These are phyloP conservation scores for Helminthosporium solani DNA, from an alignment of 2,329 filamentous ascomycete species.

Conservation along the genomic window DNA sequence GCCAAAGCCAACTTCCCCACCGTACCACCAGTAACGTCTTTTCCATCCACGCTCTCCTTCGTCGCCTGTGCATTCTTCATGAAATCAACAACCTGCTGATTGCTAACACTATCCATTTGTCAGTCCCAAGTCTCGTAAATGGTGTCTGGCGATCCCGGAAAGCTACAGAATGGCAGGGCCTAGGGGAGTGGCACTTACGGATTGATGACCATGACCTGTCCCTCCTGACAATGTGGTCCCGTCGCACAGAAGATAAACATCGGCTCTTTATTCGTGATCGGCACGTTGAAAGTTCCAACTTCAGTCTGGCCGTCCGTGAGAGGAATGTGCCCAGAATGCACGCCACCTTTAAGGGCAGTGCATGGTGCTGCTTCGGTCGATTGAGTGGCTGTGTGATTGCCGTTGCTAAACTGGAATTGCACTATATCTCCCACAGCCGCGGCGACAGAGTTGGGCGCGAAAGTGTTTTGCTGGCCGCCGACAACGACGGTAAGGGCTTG, in stretches of 20 bases:
- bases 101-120: conserved; percentile 10
- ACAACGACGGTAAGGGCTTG: conserved; percentile 34
- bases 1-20: conserved; percentile 23
- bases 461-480: conserved; percentile 31
- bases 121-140: too few relatives aligned
- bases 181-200: conserved; percentile 19
- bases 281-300: conserved; percentile 36
- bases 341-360: conserved; percentile 27
- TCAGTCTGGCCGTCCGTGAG: conserved; percentile 30
- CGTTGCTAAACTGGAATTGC: conserved; percentile 26
- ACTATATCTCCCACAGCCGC: conserved; percentile 10
- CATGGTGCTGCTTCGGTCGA: conserved; percentile 26
- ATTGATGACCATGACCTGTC: conserved; percentile 33
- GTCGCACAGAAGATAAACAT: conserved; percentile 38
- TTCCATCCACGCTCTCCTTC: conserved; percentile 23
- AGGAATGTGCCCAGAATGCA: conserved; percentile 34
- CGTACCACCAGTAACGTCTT: conserved; percentile 21
- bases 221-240: conserved; percentile 32
- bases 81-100: conserved; percentile 30
- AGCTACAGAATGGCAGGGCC: too few relatives aligned
- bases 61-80: conserved; percentile 27
- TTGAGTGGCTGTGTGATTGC: conserved; percentile 37
- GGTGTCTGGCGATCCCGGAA: too few relatives aligned
- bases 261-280: conserved; percentile 26
- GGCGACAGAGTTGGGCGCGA: conserved; percentile 28